Base-by-base conservation (phyloP, 2,329 filamentous ascomycete genomes). In the Colletotrichum scovillei region DNA sequence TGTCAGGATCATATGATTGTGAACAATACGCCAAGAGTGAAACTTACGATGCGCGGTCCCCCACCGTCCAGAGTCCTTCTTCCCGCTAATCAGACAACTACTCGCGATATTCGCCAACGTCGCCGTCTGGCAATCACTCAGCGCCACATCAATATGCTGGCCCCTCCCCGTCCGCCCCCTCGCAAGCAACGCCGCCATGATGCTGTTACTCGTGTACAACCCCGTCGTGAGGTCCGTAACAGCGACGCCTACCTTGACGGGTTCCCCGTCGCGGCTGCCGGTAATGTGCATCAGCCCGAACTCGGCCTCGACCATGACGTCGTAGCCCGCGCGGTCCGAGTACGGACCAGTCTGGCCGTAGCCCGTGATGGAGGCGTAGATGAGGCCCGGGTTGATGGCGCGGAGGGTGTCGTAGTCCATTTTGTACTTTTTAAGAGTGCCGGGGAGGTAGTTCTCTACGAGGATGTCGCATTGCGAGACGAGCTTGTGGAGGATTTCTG, bases 281-380 rank as follows among this genome's bases (percentile, higher is more conserved):
- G 97, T 99, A 78, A 99, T 98, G 84, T 99, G 97, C 97, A 99
- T 99, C 69, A 99, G 85, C 0, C 97, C 97, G 84, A 99, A 95
- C 81, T 98, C 97, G 73, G 97, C 97, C 86, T 99, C 97, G 12
- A 99, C 96, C 96, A 99, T 99, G 77, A 99, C 97, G 83, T 99
- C 97, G 87, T 99, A 99, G 5, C 97, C 97, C 4, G 97, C 95
- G 16, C 97, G 90, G 75, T 92, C 90, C 6, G 92, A 91, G 82
- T 97, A 98, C 0, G 97, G 97, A 0, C 97, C 97, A 1, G 94
- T 98, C 81, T 99, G 97, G 2, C 97, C 97, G 80, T 98, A 99
- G 1, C 97, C 97, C 0, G 97, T 99, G 78, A 99, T 97, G 77
- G 95, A 98, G 16, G 96, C 95, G 80, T 99, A 99, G 77, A 99